Evolutionary conservation across 2,329 filamentous ascomycete genomes (phyloP), one percentile per base, ranked within the genome.

Genomic region (Diaporthe citri): DNA sequence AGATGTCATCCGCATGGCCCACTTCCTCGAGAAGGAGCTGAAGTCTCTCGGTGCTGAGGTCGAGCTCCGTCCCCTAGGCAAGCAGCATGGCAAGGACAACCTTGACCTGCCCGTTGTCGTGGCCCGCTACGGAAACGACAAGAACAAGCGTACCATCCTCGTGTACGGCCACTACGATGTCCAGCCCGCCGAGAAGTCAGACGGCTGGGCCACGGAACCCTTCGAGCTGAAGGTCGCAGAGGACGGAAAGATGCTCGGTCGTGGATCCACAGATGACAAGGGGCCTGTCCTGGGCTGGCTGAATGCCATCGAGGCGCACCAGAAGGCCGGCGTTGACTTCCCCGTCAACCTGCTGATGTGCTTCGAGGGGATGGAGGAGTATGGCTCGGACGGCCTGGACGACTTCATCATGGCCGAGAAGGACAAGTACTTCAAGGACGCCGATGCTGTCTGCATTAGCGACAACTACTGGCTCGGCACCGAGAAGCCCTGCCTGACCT

Each of bases 401-500:
- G 96, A 98, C 80, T 94, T 98, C 79, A 98, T 99, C 85, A 90
- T 94, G 79, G 93, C 91, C 62, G 97, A 99, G 87, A 95, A 94
- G 78, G 95, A 97, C 87, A 94, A 94, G 80, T 98, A 93, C 89
- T 99, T 99, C 88, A 95, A 95, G 81, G 96, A 98, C 80, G 92
- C 95, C 48, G 97, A 99, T 79, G 97, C 96, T 8, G 95, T 98
- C 76, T 99, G 97, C 87, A 99, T 99, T 83, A 98, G 95, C 64
- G 97, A 99, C 86, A 99, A 99, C 90, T 99, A 99, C 92, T 99
- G 97, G 97, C 92, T 99, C 55, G 97, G 97, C 75, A 98, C 97
- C 8, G 95, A 98, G 90, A 98, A 98, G 90, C 97, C 97, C 17
- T 99, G 97, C 85, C 87, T 99, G 82, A 99, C 97, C 13, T 99